Evolutionary conservation across 768 basidiomycete genomes (phyloP), one percentile per base, ranked within the genome.

Genomic region (Porphyrellus cyaneotinctus): DNA sequence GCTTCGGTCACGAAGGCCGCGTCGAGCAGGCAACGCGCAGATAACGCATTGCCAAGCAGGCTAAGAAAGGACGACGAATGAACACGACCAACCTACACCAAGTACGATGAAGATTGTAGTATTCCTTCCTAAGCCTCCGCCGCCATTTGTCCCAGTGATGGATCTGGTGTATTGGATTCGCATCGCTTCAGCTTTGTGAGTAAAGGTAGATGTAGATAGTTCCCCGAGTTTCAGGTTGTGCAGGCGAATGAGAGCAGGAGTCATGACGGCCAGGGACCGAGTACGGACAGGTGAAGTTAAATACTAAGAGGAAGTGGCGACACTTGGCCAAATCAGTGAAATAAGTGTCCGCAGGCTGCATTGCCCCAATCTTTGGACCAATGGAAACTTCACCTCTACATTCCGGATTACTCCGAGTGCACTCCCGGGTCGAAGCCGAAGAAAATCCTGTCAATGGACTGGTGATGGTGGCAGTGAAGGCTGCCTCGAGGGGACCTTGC

Each of bases 71-170:
- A 43, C 26, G 17, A 51, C 18, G 45, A 48, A 53, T 12, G 44
- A 56, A 54, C 44, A 45, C 43, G 36, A 60, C 65, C 51, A 44
- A 67, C 65, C 61, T 65, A 61, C 51, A 39, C 59, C 66, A 30
- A 61, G 51, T 9, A 58, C 51, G 31, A 67, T 61, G 35, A 65
- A 58, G 52, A 68, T 51, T 31, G 53, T 46, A 24, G 66, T 67
- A 43, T 49, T 56, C 17, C 13, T 2, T 35, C 56, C 51, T 7
- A 65, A 10, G 1, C 58, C 44, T 20, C 47, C 22, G 24, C 51
- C n/a, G 23, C 22, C 23, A n/a, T 36, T 11, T 33, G 30, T 22
- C 14, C 36, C 42, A 18, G 10, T 31, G 14, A 22, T 7, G 22
- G 59, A 55, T 45, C 64, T 64, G 38, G 57, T 2, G 31, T 45